Base-by-base conservation (phyloP, 2,329 filamentous ascomycete genomes). In the Fusarium sambucinum region DNA sequence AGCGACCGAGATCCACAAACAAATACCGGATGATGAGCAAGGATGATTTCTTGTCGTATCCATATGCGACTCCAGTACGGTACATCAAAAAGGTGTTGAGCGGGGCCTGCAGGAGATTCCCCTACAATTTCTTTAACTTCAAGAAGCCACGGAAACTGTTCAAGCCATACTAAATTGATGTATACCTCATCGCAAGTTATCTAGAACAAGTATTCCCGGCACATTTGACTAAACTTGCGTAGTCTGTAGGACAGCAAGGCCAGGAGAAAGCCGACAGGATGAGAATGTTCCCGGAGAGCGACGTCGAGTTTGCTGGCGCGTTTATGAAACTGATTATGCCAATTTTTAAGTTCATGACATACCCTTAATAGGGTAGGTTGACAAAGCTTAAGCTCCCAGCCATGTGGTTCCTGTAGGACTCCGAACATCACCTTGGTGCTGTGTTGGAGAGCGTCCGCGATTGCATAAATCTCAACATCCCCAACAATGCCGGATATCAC, bases 21-120 rank as follows among this genome's bases (percentile, higher is more conserved):
- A 40, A 63, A 63, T 1, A 59, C n/a, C 4, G 60, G 60, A 3
- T 37, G 32, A 5, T 45, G 38, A 2, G 55, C 37, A 19, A 63
- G 60, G 17, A 59, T 47, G 4, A 59, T 29, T 25, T 63, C 60
- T 46, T 63, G 60, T 12, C 52, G 42, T 17, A 59, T 51, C 60
- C 60, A 63, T 8, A 59, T 45, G 4, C 60, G 60, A 6, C 25
- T 27, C 60, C 55, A 63, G 16, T 59, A 63, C 5, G 33, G 16
- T 5, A 37, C 1, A 12, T 42, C 37, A 14, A 52, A 41, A 10
- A 52, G 37, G n/a, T 27, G n/a, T 25, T 23, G 16, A 3, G 25
- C 47, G 21, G 12, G 42, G 16, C 21, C 14, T 7, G 5, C 4
- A n/a, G 13, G 30, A 29, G 29, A n/a, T 37, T 32, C 14, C 6